phyloP scores from a whole-genome alignment of 257 asterid genomes.

The Penstemon barbatus region DNA sequence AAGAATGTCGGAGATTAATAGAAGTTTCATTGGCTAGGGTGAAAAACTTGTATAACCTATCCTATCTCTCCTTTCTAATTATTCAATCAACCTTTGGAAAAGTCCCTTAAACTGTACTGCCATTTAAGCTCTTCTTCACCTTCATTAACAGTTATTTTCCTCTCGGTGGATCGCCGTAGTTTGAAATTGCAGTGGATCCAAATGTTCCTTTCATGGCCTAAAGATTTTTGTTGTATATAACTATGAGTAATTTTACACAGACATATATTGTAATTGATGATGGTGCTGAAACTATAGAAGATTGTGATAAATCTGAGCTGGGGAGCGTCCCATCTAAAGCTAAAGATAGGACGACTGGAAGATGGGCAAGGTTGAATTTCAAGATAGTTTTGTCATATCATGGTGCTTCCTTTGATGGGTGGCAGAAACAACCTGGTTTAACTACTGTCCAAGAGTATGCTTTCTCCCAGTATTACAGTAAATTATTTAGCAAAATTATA shows the following conservation, averaged over 20 bases:
- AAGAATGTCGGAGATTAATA: not conserved
- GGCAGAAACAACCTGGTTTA: slow-evolving; percentile 95
- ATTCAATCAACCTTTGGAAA: not conserved
- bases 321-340: slow-evolving; percentile 38
- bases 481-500: not conserved
- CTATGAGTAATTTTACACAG: slow-evolving; percentile 36
- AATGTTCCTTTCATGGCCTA: slow-evolving; percentile 7
- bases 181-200: slow-evolving; percentile 3
- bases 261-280: slow-evolving; percentile 28
- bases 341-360: slow-evolving; percentile 53
- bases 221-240: slow-evolving; percentile 23
- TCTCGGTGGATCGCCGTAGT: slow-evolving; percentile 9
- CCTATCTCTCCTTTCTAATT: not conserved
- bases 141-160: not conserved
- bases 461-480: slow-evolving; percentile 16
- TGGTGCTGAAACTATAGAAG: slow-evolving; percentile 47
- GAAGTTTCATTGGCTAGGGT: not conserved
- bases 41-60: not conserved
- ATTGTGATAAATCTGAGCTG: slow-evolving; percentile 39
- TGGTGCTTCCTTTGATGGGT: slow-evolving; percentile 91
- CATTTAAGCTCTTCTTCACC: not conserved
- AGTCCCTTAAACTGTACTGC: slow-evolving; percentile 3
- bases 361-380: slow-evolving; percentile 86
- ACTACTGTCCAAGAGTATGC: slow-evolving; percentile 85
- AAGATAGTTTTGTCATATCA: slow-evolving; percentile 79